These are phyloP conservation scores for Chaetomiaceae sp. DNA, from an alignment of 2,329 filamentous ascomycete species.

Conservation along the genomic window DNA sequence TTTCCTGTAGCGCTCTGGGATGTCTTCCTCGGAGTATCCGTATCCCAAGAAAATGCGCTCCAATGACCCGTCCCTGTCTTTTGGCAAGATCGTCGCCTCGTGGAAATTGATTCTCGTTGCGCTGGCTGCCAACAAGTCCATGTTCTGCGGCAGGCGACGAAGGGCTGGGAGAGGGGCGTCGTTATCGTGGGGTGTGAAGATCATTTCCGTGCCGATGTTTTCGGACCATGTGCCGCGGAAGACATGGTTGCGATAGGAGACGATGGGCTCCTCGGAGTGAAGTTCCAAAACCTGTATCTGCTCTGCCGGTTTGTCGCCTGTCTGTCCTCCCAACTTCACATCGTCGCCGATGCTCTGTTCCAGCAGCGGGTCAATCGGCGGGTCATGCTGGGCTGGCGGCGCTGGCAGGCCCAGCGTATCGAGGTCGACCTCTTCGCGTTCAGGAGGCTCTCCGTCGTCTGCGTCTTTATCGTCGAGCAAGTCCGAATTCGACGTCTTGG, in stretches of 20 bases:
- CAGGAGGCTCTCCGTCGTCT: constrained; percentile 28
- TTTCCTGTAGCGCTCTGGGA: constrained; percentile 23
- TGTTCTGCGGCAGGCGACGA: constrained; percentile 48
- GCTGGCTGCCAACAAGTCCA: constrained; percentile 67
- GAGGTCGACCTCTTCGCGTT: constrained; percentile 31
- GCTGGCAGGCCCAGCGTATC: constrained; percentile 19
- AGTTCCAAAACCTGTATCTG: constrained; percentile 75
- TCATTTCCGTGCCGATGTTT: constrained; percentile 76
- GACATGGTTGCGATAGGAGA: constrained; percentile 72
- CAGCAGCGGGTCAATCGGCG: constrained; percentile 19
- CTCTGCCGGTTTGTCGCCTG: constrained; percentile 15
- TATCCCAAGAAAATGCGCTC: constrained; percentile 4
- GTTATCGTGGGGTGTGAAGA: constrained; percentile 54
- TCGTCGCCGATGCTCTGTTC: constrained; percentile 16
- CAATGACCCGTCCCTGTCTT: constrained; percentile 23
- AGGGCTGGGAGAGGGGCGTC: constrained; percentile 38
- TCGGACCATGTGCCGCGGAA: constrained; percentile 78
- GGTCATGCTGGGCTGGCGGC: neutral
- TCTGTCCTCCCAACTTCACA: constrained; percentile 7
- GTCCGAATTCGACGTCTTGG: constrained; percentile 12
- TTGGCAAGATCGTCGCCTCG: constrained; percentile 53
- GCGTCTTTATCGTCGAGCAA: constrained; percentile 24
- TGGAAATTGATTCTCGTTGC: constrained; percentile 63
- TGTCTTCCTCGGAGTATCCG: constrained; percentile 16
- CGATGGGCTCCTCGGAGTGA: constrained; percentile 66